phyloP scores from a whole-genome alignment of 2,329 filamentous ascomycete genomes.

The Diaporthe sp. region DNA sequence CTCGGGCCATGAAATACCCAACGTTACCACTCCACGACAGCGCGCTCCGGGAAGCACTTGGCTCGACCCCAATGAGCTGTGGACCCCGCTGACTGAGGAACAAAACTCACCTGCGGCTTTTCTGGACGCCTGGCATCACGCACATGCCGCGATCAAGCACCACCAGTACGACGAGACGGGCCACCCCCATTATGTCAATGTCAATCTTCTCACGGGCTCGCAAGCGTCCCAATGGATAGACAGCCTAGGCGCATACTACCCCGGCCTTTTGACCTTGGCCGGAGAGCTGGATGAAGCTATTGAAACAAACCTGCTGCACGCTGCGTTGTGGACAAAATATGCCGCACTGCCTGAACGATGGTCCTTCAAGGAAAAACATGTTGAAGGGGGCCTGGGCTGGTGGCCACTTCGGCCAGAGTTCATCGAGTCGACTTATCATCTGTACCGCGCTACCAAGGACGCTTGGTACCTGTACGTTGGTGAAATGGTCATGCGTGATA shows the following conservation, averaged over 20 bases:
- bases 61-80: slow-evolving; percentile 76
- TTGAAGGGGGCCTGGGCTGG: slow-evolving; percentile 91
- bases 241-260: slow-evolving; percentile 95
- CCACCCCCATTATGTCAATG: slow-evolving; percentile 94
- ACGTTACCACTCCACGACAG: slow-evolving; percentile 60
- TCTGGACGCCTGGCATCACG: slow-evolving; percentile 84
- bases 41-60: slow-evolving; percentile 54
- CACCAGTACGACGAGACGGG: slow-evolving; percentile 89
- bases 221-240: slow-evolving; percentile 95
- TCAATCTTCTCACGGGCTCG: slow-evolving; percentile 88
- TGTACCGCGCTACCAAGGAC: slow-evolving; percentile 94
- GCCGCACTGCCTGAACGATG: slow-evolving; percentile 95
- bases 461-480: slow-evolving; percentile 97
- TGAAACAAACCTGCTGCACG: slow-evolving; percentile 89
- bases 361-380: slow-evolving; percentile 86
- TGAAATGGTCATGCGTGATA: slow-evolving; percentile 93
- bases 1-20: slow-evolving; percentile 78
- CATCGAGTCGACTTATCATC: slow-evolving; percentile 94
- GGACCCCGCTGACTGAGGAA: slow-evolving; percentile 71
- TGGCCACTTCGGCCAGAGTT: slow-evolving; percentile 97
- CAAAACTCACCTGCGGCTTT: slow-evolving; percentile 84
- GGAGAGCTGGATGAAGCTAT: slow-evolving; percentile 93
- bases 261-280: slow-evolving; percentile 86
- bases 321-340: slow-evolving; percentile 94
- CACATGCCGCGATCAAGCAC: slow-evolving; percentile 88